These are phyloP conservation scores for Babesia divergens DNA, from an alignment of 169 alveolate genomes.

Conservation along the genomic window DNA sequence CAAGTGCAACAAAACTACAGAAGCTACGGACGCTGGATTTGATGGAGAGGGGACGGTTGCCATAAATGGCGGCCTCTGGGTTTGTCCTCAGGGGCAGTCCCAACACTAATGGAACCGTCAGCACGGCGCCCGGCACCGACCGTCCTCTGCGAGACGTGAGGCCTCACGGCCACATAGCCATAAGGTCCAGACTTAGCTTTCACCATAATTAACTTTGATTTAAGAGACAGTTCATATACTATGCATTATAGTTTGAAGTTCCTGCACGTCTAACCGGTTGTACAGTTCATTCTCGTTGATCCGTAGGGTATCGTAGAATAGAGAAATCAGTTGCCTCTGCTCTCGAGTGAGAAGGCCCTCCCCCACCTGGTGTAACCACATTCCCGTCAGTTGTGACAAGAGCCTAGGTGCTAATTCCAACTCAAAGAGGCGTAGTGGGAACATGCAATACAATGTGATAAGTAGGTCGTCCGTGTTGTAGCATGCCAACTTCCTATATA, in stretches of 20 bases:
- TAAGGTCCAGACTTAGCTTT: too few relatives aligned
- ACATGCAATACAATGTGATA: constrained; percentile 55
- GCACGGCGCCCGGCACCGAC: too few relatives aligned
- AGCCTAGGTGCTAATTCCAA: constrained; percentile 33
- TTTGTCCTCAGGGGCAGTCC: too few relatives aligned
- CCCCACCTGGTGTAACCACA: constrained; percentile 50
- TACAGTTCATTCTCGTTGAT: not conserved
- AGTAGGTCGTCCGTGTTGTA: constrained; percentile 73
- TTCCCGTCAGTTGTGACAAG: constrained; percentile 27
- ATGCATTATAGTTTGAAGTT: constrained; percentile 9
- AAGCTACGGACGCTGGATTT: too few relatives aligned
- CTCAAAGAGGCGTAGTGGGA: constrained; percentile 40
- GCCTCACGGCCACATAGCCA: too few relatives aligned
- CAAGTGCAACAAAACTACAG: too few relatives aligned
- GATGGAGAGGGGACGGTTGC: too few relatives aligned
- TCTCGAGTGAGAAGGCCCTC: constrained; percentile 6
- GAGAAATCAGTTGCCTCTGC: constrained; percentile 13
- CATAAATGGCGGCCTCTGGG: too few relatives aligned
- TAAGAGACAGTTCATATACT: too few relatives aligned
- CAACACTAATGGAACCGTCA: too few relatives aligned
- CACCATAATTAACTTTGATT: too few relatives aligned
- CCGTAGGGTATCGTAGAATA: constrained; percentile 36
- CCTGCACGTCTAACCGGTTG: not conserved
- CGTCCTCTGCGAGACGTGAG: too few relatives aligned
- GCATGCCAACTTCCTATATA: constrained; percentile 69